Conservation (phyloP, 1,139 yeast genomes). For the Hemisphaericaspora lyxosophila region DNA sequence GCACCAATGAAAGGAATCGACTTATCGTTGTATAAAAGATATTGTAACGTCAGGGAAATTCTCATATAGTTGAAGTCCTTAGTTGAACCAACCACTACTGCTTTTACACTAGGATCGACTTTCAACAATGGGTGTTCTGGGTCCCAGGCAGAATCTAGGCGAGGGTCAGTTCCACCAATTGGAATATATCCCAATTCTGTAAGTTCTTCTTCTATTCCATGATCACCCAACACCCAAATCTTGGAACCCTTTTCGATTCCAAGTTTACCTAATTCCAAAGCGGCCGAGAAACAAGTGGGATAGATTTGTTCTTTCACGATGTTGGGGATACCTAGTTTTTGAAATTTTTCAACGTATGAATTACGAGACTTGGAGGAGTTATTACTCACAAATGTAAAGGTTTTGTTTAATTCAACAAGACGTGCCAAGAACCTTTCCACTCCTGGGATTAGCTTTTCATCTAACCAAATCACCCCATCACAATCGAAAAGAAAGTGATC, state of each 20-base stretch:
- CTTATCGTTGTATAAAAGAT: constrained; percentile 33
- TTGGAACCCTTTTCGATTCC: constrained; percentile 42
- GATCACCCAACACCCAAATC: constrained; percentile 83
- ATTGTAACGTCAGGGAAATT: constrained; percentile 40
- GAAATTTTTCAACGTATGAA: constrained; percentile 33
- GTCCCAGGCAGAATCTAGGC: constrained; percentile 36
- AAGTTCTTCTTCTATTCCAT: constrained; percentile 77
- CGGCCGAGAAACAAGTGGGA: constrained; percentile 44
- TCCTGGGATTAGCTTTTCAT: constrained; percentile 68
- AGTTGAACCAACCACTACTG: constrained; percentile 44
- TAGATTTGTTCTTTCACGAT: constrained; percentile 30
- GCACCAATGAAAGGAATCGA: constrained; percentile 40
- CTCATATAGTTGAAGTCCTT: constrained; percentile 39
- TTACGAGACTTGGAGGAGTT: constrained; percentile 40
- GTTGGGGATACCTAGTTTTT: constrained; percentile 30
- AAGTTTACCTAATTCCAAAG: constrained; percentile 23
- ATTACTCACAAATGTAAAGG: constrained; percentile 39
- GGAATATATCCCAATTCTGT: constrained; percentile 63
- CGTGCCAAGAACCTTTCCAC: constrained; percentile 58
- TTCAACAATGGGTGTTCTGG: constrained; percentile 34
- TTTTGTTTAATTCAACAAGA: constrained; percentile 23
- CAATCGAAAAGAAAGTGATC: constrained; percentile 91
- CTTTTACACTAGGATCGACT: constrained; percentile 41
- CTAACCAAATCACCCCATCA: constrained; percentile 93
- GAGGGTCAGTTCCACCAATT: constrained; percentile 68